Percentiles rank a stretch among this genome's conserved stretches.
Conservation (phyloP, 225 moss, liverwort and hornwort species). For the Sphagnum tenellum region DNA sequence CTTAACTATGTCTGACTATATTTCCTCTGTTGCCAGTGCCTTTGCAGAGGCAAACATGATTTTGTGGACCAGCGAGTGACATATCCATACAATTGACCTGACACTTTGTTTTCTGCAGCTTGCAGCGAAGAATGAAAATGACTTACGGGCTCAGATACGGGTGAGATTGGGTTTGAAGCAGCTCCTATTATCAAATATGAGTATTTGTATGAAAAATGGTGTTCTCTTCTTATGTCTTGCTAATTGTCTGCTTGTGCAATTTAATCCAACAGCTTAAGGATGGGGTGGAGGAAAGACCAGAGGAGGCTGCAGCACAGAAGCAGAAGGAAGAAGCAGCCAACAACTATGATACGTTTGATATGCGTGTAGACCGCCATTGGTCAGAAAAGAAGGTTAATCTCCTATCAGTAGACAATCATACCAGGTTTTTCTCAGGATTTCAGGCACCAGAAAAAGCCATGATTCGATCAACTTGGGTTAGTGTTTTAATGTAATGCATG, state of each 20-base stretch:
- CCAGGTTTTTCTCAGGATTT: too few species aligned
- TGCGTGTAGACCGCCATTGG: slow-evolving; percentile 99
- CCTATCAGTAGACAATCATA: not conserved
- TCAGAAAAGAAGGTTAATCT: slow-evolving; percentile 77
- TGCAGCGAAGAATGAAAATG: slow-evolving; percentile 98
- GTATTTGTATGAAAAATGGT: too few species aligned
- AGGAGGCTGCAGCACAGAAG: slow-evolving; percentile 94
- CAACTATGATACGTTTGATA: slow-evolving; percentile 96
- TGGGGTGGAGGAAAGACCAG: slow-evolving; percentile 90
- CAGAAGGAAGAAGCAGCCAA: slow-evolving; percentile 99
- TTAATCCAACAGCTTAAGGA: slow-evolving; percentile 52
- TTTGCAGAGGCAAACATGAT: not conserved
- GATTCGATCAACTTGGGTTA: not conserved
- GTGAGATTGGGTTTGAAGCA: slow-evolving; percentile 15
- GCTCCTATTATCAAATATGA: not conserved
- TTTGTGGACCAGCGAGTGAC: too few species aligned
- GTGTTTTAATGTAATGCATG: not conserved
- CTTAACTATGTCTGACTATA: not conserved
- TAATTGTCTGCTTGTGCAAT: not conserved
- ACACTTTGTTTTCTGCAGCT: slow-evolving; percentile 44
- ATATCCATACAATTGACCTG: slow-evolving; percentile 7
- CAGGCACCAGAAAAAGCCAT: too few species aligned
- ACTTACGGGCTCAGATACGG: slow-evolving; percentile 81
- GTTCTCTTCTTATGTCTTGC: too few species aligned
- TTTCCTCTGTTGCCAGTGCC: not conserved